Evolutionary conservation across 2,329 filamentous ascomycete genomes (phyloP).

Genomic region (Xylaria polymorpha): DNA sequence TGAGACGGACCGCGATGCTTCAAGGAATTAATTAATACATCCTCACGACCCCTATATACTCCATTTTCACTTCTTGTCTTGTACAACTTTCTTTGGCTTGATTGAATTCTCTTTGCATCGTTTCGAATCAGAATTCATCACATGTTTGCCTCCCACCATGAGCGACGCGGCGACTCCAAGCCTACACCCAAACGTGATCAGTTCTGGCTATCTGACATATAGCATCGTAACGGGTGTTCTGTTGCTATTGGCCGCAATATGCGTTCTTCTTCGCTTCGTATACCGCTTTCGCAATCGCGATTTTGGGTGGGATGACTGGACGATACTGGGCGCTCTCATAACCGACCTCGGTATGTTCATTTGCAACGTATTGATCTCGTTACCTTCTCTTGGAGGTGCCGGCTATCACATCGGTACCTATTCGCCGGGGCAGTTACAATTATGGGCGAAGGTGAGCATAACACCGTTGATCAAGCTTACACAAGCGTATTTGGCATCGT

Average conservation of each 20-base stretch:
- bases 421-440: background rate
- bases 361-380: background rate
- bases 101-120: background rate
- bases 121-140: background rate
- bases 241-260: background rate
- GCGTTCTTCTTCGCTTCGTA: background rate
- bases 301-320: slow-evolving; percentile 26
- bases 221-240: background rate
- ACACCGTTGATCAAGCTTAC: background rate
- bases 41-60: background rate
- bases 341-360: slow-evolving; percentile 1
- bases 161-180: background rate
- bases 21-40: no score
- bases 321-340: background rate
- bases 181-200: background rate
- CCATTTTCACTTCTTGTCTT: background rate
- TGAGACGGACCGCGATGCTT: no score
- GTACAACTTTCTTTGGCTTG: no score
- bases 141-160: background rate
- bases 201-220: background rate
- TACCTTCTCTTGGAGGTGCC: slow-evolving; percentile 13
- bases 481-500: background rate
- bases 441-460: background rate
- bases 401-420: slow-evolving; percentile 16
- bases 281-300: background rate